Conservation (phyloP, 2,329 filamentous ascomycete genomes). For the Botryotinia calthae region DNA sequence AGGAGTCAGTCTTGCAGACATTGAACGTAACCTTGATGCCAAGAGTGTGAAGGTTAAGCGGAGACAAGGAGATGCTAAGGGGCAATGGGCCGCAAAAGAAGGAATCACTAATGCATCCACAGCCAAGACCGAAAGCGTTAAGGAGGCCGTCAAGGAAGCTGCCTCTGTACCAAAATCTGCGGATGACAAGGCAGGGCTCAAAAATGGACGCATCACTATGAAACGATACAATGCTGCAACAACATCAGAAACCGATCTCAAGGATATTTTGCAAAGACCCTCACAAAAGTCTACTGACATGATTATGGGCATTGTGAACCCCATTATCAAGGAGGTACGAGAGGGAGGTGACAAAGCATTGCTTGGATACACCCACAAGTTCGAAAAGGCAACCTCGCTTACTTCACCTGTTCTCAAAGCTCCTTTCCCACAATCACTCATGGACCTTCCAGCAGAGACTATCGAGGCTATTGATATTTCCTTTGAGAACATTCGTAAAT, state of each 20-base stretch:
- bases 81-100: slow-evolving; percentile 83
- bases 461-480: slow-evolving; percentile 90
- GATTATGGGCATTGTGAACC: slow-evolving; percentile 85
- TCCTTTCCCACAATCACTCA: slow-evolving; percentile 80
- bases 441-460: slow-evolving; percentile 81
- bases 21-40: slow-evolving; percentile 87
- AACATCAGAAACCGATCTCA: slow-evolving; percentile 62
- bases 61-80: slow-evolving; percentile 90
- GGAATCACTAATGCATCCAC: slow-evolving; percentile 51
- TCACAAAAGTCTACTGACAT: slow-evolving; percentile 93
- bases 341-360: slow-evolving; percentile 82
- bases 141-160: slow-evolving; percentile 47
- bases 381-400: slow-evolving; percentile 90
- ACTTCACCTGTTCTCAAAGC: slow-evolving; percentile 86
- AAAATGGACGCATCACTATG: slow-evolving; percentile 72
- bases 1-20: slow-evolving; percentile 81
- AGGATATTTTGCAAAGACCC: slow-evolving; percentile 76
- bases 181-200: slow-evolving; percentile 49
- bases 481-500: slow-evolving; percentile 90
- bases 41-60: slow-evolving; percentile 96
- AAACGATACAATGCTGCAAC: slow-evolving; percentile 69
- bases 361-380: slow-evolving; percentile 93
- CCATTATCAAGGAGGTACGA: slow-evolving; percentile 87
- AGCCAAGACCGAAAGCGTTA: slow-evolving; percentile 33
- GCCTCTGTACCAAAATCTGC: slow-evolving; percentile 50